A percentile compares a stretch with the other conserved stretches of the same genome.
Conservation (phyloP, 1,139 yeast species). For the Protomyces lactucae-debilis region DNA sequence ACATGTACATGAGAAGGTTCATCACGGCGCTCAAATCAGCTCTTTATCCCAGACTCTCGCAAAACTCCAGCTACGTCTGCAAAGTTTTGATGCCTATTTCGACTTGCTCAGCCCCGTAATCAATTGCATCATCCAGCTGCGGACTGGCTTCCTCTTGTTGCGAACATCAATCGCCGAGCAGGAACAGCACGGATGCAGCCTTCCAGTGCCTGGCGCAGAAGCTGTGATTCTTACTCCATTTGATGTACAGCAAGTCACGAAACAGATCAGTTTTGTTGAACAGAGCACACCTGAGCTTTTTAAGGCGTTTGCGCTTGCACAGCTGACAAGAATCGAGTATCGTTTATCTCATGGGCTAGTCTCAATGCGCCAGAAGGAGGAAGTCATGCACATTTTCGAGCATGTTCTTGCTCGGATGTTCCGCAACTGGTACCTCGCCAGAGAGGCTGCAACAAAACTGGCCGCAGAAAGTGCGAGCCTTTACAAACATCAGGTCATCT, state of each 20-base stretch:
- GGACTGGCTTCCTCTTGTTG: not conserved
- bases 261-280: not conserved
- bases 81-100: not conserved
- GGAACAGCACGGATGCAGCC: not conserved
- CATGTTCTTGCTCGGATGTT: not conserved
- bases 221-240: not conserved
- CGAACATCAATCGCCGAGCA: not conserved
- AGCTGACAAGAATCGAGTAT: not conserved
- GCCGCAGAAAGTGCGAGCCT: conserved; percentile 14
- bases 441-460: not conserved
- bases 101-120: conserved; percentile 10
- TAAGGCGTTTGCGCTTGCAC: not conserved
- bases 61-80: conserved; percentile 6
- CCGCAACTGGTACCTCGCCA: conserved; percentile 11
- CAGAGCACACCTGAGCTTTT: no score
- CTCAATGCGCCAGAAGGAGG: not conserved
- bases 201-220: not conserved
- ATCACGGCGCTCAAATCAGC: no score
- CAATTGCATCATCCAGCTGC: not conserved
- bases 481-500: conserved; percentile 48
- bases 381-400: not conserved
- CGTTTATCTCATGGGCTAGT: not conserved
- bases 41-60: not conserved
- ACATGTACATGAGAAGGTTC: no score
- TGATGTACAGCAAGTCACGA: not conserved